phyloP scores from a whole-genome alignment of 106 monocot species.

The Dendrobium chrysotoxum region DNA sequence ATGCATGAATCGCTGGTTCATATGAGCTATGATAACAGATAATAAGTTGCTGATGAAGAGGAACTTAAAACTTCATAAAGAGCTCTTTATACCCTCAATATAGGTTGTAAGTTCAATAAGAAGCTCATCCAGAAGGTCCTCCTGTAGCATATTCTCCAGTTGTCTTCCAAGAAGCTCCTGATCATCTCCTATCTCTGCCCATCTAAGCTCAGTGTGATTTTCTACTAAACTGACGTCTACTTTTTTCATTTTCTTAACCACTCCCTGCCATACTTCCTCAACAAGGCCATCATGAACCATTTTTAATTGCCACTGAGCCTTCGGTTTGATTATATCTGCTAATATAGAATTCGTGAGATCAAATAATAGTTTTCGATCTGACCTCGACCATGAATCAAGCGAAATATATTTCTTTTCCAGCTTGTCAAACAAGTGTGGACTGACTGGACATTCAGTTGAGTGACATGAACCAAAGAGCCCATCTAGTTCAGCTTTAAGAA shows the following conservation, averaged over 20 bases:
- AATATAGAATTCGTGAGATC: slow-evolving; percentile 53
- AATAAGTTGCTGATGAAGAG: not conserved
- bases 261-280: slow-evolving; percentile 53
- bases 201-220: slow-evolving; percentile 16
- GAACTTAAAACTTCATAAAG: not conserved
- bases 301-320: slow-evolving; percentile 10
- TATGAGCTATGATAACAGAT: not conserved
- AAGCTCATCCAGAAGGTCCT: slow-evolving; percentile 59
- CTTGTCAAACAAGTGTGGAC: slow-evolving; percentile 34
- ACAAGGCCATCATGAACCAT: slow-evolving; percentile 24
- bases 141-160: slow-evolving; percentile 33
- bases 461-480: slow-evolving; percentile 14
- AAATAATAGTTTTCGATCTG: slow-evolving; percentile 74
- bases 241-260: slow-evolving; percentile 31
- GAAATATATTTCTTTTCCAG: slow-evolving; percentile 64
- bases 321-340: slow-evolving; percentile 16
- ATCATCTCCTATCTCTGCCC: slow-evolving; percentile 30
- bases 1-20: too few relatives aligned
- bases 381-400: slow-evolving; percentile 39
- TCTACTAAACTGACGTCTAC: not conserved
- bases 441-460: slow-evolving; percentile 24
- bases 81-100: not conserved
- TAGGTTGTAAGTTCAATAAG: slow-evolving; percentile 10
- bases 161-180: slow-evolving; percentile 31
- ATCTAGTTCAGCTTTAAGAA: slow-evolving; percentile 23